A percentile compares a stretch with the other conserved stretches of the same genome.
Conservation (phyloP, 2,329 filamentous ascomycete species). For the Fusarium sp. region DNA sequence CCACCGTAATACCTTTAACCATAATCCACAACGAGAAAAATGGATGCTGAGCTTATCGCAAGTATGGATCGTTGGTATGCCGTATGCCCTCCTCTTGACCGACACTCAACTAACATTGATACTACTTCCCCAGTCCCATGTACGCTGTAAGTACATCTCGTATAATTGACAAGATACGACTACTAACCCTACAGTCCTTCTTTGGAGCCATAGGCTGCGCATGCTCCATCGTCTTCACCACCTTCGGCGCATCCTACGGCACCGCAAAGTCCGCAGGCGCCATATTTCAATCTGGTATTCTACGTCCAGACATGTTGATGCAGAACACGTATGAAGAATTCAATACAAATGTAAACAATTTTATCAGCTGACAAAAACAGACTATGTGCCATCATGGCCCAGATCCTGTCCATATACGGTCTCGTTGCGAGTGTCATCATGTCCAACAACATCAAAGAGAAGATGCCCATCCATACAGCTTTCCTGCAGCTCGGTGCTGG, state of each 20-base stretch:
- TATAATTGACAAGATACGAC: neutral
- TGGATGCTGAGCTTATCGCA: conserved; percentile 50
- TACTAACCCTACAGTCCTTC: conserved; percentile 51
- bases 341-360: neutral
- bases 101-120: conserved; percentile 5
- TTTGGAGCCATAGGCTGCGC: conserved; percentile 58
- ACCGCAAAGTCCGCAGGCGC: conserved; percentile 58
- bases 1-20: neutral
- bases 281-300: conserved; percentile 59
- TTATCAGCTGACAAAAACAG: conserved; percentile 36
- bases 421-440: conserved; percentile 61
- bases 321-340: conserved; percentile 53
- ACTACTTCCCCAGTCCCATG: conserved; percentile 52
- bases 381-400: conserved; percentile 61
- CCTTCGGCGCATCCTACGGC: conserved; percentile 61
- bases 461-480: conserved; percentile 58
- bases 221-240: conserved; percentile 64
- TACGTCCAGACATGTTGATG: conserved; percentile 60
- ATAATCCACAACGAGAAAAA: conserved; percentile 25
- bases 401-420: conserved; percentile 62
- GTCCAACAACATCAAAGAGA: conserved; percentile 55
- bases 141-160: conserved; percentile 56
- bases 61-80: conserved; percentile 55
- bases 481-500: conserved; percentile 61
- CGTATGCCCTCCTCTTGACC: neutral